Evolutionary conservation across 192 early-diverging fungal species (phyloP), one percentile per base, ranked within the genome.

Genomic region (Backusella psychrophila): DNA sequence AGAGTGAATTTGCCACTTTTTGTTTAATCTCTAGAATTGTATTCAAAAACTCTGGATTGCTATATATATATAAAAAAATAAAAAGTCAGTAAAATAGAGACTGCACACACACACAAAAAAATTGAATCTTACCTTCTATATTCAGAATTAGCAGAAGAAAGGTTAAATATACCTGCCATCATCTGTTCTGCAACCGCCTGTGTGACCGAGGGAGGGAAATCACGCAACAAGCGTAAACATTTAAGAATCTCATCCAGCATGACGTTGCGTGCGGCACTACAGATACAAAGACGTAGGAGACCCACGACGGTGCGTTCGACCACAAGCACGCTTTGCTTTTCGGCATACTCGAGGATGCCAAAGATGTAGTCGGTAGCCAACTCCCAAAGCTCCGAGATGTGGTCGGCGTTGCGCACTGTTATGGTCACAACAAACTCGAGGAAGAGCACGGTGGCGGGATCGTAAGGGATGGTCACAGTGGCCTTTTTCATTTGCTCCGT

Each of bases 241-340:
- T 87, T 81, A 66, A 90, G 19, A 23, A 88, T 80, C 34, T 86
- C 82, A 77, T 86, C 56, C n/a, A 82, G 77, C 7, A 78, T 74
- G 74, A 90, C 84, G 68, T 88, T 91, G 23, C 42, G 21, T 65
- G 91, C 88, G 0, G 92, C 93, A 73, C 95, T 78, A 3, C 93
- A 86, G 44, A 90, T 90, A 42, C 90, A 84, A 15, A 96, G 82
- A 77, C 90, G 75, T 42, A 95, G 80, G n/a, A 96, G 71, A 7
- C 90, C 91, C 6, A 91, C 88, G 6, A 96, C 93, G 0, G 91
- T 89, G 15, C 95, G 84, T 82, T 97, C 93, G 8, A 97, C 85
- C 21, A 95, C 77, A 39, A 93, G 75, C 1, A 86, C 82, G 66
- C 92, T 91, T 39, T 90, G 84, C 9, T 75, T 84, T 59, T 83